phyloP scores from a whole-genome alignment of 192 early-diverging fungal species.

The Coemansia sp. region DNA sequence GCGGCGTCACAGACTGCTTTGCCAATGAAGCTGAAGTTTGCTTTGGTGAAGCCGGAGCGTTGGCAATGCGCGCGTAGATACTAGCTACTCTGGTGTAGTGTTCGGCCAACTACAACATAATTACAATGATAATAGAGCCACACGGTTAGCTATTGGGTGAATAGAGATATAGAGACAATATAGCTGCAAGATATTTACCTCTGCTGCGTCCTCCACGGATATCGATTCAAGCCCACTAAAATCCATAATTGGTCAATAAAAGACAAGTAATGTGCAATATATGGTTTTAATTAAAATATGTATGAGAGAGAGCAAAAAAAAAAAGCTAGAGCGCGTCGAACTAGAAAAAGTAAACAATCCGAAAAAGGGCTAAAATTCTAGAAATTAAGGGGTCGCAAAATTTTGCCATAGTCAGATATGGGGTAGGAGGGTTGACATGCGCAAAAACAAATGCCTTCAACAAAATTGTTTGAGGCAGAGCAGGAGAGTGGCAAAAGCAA shows the following conservation, averaged over 20 bases:
- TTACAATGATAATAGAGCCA: not conserved
- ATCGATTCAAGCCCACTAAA: not conserved
- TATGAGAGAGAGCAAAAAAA: not conserved
- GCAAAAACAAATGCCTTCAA: no score
- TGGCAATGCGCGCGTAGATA: not conserved
- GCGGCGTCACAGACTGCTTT: not conserved
- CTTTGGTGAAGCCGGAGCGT: not conserved
- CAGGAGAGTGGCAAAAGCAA: no score
- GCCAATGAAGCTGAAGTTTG: not conserved
- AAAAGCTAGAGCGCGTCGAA: not conserved
- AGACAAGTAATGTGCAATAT: not conserved
- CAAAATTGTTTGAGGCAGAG: no score
- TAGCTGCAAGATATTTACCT: not conserved
- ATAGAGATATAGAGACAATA: not conserved
- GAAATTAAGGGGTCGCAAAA: not conserved
- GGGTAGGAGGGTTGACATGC: not conserved
- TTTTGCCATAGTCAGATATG: not conserved
- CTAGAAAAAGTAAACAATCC: not conserved
- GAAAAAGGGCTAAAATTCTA: not conserved
- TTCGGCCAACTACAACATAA: not conserved
- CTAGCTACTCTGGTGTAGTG: not conserved
- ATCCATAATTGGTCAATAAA: not conserved
- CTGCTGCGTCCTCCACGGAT: conserved; percentile 5
- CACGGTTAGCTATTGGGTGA: not conserved
- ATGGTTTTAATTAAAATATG: not conserved